phyloP scores from a whole-genome alignment of 768 basidiomycete species.

The Russula abietina region DNA sequence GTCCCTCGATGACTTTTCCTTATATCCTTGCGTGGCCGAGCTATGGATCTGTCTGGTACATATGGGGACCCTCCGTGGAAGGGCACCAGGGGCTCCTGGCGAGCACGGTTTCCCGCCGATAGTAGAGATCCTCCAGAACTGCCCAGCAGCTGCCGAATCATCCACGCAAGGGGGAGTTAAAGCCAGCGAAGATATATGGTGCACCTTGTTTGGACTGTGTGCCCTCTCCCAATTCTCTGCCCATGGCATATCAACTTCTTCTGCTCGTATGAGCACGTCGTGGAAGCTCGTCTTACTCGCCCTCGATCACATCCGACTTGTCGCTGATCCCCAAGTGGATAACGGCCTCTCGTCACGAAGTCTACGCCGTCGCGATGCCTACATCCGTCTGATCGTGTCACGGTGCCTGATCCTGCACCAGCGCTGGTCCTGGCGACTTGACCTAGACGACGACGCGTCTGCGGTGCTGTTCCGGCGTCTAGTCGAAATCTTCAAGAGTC shows the following conservation, averaged over 20 bases:
- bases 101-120: slow-evolving; percentile 42
- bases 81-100: slow-evolving; percentile 17
- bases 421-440: slow-evolving; percentile 72
- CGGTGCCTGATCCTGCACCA: slow-evolving; percentile 70
- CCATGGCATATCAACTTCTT: slow-evolving; percentile 40
- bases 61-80: slow-evolving; percentile 20
- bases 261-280: slow-evolving; percentile 41
- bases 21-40: slow-evolving; percentile 47
- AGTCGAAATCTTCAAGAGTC: slow-evolving; percentile 65
- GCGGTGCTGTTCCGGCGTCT: slow-evolving; percentile 56
- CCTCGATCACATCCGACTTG: slow-evolving; percentile 53
- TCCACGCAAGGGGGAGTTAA: slow-evolving; percentile 32
- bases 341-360: slow-evolving; percentile 32
- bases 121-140: slow-evolving; percentile 31
- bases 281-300: slow-evolving; percentile 64
- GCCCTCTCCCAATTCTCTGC: slow-evolving; percentile 74
- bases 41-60: slow-evolving; percentile 73
- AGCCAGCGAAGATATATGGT: slow-evolving; percentile 68
- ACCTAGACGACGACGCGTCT: slow-evolving; percentile 50
- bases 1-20: slow-evolving; percentile 34
- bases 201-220: slow-evolving; percentile 58
- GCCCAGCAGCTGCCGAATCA: slow-evolving; percentile 29
- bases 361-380: slow-evolving; percentile 57
- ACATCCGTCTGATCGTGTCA: slow-evolving; percentile 59
- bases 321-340: slow-evolving; percentile 43